Base-by-base conservation (phyloP, 345 rosid species). In the Dovyalis caffra region DNA sequence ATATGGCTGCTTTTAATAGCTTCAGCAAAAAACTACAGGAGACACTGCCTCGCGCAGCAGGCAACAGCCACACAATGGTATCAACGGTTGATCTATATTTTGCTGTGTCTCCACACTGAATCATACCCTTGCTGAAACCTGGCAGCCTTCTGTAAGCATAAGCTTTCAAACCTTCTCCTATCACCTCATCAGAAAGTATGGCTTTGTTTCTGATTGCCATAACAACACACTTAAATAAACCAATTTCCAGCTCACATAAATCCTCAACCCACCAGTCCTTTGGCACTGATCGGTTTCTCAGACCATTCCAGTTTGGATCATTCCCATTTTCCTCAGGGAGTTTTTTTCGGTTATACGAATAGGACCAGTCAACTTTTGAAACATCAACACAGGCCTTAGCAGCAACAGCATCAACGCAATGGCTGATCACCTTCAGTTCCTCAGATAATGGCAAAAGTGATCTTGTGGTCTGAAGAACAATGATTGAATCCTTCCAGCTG, bases 261-360 rank as follows among this genome's bases (percentile, higher is more conserved):
- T 93, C 98, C 84, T 93, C 97, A 12, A 91, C 92, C 98, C 98
- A 93, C 98, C 98, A 93, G 73, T 93, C 98, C 76, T 53, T 76
- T 6, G 92, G 98, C 71, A 93, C 97, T 20, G 74, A 79, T 26
- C 90, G 80, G 78, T 69, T 86, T 67, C 84, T 85, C 20, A 83
- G 45, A 66, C 79, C 80, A 74, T 82, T 84, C 15, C 33, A 62
- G 75, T 66, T 73, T 56, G 79, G 78, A 68, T 77, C 84, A 14
- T 80, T 81, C 31, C 66, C 90, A 78, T 74, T 90, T 77, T 91
- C 93, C 76, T 90, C 91, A 0, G 84, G 83, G 51, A 88, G 86
- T 77, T 91, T 93, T 89, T 84, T 90, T 65, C 85, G 82, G 82
- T 91, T 91, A 73, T 89, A 90, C 4, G 91, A 78, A 63, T 91